A percentile compares a stretch with the other conserved stretches of the same genome.
Evolutionary conservation across 352 stramenopile species (phyloP).

Genomic region (Stephanocyclus meneghinianus): DNA sequence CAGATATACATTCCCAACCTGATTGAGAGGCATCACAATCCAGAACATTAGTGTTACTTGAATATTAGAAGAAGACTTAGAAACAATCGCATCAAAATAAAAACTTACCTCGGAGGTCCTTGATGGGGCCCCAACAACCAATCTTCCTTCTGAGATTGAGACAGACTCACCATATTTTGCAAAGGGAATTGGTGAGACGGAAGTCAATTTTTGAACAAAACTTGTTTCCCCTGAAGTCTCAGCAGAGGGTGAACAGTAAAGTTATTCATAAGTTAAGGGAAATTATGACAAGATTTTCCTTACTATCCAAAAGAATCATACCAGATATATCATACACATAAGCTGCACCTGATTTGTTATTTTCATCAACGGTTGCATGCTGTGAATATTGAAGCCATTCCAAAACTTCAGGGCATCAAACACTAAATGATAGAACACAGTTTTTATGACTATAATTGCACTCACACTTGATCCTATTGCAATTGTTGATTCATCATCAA

Average conservation of each 20-base stretch:
- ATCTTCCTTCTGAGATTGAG: constrained; percentile 6
- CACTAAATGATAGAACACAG: neutral
- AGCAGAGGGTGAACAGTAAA: neutral
- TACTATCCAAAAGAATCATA: neutral
- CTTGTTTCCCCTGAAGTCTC: neutral
- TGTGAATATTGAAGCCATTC: neutral
- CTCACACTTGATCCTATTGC: constrained; percentile 13
- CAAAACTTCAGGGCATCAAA: neutral
- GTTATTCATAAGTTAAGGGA: neutral
- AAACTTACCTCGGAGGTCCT: neutral
- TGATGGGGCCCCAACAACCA: neutral
- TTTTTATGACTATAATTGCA: neutral
- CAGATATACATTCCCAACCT: constrained; percentile 8
- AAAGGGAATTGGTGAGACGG: neutral
- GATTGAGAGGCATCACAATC: neutral
- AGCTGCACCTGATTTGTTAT: constrained; percentile 13
- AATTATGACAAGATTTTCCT: neutral
- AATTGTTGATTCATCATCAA: constrained; percentile 19
- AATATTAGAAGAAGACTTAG: too few species aligned
- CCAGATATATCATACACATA: constrained; percentile 15
- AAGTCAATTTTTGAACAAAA: constrained; percentile 8
- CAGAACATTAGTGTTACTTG: too few species aligned
- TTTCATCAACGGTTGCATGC: constrained; percentile 9
- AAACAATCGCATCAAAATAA: neutral
- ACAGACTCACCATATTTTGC: constrained; percentile 27